Percentiles rank a stretch among this genome's conserved stretches.
phyloP scores from a whole-genome alignment of 2,329 filamentous ascomycete species.

The Aspergillus terreus region DNA sequence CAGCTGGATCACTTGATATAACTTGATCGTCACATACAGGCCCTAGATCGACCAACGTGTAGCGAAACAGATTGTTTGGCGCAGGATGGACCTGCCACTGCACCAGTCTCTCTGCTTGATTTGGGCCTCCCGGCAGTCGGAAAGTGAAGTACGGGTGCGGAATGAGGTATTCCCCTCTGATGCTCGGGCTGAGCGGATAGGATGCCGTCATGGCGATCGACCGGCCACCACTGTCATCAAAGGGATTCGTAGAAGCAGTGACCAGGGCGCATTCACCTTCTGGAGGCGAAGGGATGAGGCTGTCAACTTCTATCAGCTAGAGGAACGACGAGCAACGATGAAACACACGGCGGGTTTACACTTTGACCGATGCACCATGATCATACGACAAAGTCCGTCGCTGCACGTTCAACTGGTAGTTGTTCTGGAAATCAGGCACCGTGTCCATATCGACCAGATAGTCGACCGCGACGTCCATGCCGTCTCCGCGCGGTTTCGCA shows the following conservation, averaged over 20 bases:
- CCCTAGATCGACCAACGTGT: constrained; percentile 3
- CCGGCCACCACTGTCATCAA: neutral
- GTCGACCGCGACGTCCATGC: constrained; percentile 1
- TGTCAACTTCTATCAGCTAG: neutral
- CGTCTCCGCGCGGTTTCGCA: constrained; percentile 4
- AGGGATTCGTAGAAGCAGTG: neutral
- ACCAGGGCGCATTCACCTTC: neutral
- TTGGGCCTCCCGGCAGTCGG: neutral
- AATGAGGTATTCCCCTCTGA: constrained; percentile 5
- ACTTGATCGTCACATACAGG: neutral
- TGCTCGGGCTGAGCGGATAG: constrained; percentile 3
- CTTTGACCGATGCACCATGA: neutral
- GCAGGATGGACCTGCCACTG: constrained; percentile 9
- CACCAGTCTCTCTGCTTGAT: neutral
- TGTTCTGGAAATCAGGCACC: neutral
- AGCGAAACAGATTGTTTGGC: constrained; percentile 6
- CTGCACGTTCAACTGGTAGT: constrained; percentile 1
- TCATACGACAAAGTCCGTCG: neutral
- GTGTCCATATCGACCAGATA: constrained; percentile 5
- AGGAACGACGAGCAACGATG: neutral
- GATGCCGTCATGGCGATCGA: constrained; percentile 3
- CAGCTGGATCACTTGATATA: neutral
- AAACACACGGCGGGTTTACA: neutral
- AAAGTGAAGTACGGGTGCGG: constrained; percentile 10
- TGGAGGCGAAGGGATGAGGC: neutral